Conservation (phyloP, 202 grass and related monocot genomes). For the Saccharum hybrid region DNA sequence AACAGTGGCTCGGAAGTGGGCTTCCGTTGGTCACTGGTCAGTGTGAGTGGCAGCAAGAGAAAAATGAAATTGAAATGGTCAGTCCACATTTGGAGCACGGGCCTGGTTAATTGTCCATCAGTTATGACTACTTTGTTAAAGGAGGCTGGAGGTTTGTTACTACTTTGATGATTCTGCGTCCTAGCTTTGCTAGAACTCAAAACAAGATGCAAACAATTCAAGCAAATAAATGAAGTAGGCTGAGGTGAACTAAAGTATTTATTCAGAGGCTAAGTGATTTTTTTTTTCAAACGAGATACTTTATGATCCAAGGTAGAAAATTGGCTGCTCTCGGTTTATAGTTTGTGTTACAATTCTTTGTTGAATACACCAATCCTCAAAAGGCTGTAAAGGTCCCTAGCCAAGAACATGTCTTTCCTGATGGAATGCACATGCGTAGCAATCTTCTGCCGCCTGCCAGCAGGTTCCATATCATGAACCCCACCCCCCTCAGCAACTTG, state of each 20-base stretch:
- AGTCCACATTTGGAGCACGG: not conserved
- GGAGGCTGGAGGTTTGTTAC: not conserved
- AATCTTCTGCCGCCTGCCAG: not conserved
- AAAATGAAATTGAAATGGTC: not conserved
- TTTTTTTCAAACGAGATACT: not conserved
- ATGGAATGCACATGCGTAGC: not conserved
- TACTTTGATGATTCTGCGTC: not conserved
- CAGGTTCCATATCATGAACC: not conserved
- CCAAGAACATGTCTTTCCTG: not conserved
- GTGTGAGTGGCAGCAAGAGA: not conserved
- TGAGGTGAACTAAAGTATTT: not conserved
- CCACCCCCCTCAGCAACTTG: too few species aligned
- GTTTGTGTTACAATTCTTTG: not conserved
- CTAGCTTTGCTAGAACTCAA: too few species aligned
- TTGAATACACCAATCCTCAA: not conserved
- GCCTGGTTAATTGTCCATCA: not conserved
- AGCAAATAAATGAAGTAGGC: too few species aligned
- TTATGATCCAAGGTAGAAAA: not conserved
- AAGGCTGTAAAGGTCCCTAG: not conserved
- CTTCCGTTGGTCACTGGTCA: not conserved
- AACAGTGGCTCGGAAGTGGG: not conserved
- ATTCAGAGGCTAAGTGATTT: not conserved
- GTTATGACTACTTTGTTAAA: not conserved
- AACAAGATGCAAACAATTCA: constrained; percentile 1
- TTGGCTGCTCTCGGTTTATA: not conserved